Conservation (phyloP, 805 yeast species). For the Scheffersomyces coipomensis region DNA sequence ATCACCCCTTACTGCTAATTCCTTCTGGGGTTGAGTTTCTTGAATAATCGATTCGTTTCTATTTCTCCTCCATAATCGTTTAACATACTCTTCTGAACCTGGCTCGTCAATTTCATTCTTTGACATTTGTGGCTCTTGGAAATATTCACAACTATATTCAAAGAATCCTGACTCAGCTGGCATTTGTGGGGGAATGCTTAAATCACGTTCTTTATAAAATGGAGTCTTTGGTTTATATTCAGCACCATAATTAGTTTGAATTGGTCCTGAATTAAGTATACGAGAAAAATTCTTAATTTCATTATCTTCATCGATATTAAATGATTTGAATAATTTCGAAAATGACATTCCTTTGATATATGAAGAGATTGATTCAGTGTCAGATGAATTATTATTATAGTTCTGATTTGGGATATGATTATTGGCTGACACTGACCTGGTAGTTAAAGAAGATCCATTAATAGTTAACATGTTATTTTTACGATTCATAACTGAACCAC, state of each 20-base stretch:
- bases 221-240: conserved; percentile 60
- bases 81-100: conserved; percentile 82
- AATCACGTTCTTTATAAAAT: conserved; percentile 42
- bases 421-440: conserved; percentile 28
- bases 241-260: conserved; percentile 33
- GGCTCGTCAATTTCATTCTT: conserved; percentile 85
- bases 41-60: conserved; percentile 85
- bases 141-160: conserved; percentile 82
- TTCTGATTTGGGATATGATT: conserved; percentile 1
- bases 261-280: conserved; percentile 35
- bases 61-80: conserved; percentile 83
- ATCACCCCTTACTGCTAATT: conserved; percentile 74
- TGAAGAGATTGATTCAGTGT: conserved; percentile 30
- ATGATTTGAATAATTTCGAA: conserved; percentile 32
- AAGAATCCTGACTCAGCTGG: conserved; percentile 65
- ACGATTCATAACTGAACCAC: conserved; percentile 17
- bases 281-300: conserved; percentile 37
- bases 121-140: conserved; percentile 94
- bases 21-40: conserved; percentile 88
- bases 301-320: conserved; percentile 40
- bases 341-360: conserved; percentile 31
- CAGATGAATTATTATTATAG: conserved; percentile 5
- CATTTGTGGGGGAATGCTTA: conserved; percentile 37
- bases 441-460: conserved; percentile 23
- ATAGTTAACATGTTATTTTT: conserved; percentile 24